These are phyloP conservation scores for Podila epicladia DNA, from an alignment of 192 early-diverging fungal species.

Conservation along the genomic window DNA sequence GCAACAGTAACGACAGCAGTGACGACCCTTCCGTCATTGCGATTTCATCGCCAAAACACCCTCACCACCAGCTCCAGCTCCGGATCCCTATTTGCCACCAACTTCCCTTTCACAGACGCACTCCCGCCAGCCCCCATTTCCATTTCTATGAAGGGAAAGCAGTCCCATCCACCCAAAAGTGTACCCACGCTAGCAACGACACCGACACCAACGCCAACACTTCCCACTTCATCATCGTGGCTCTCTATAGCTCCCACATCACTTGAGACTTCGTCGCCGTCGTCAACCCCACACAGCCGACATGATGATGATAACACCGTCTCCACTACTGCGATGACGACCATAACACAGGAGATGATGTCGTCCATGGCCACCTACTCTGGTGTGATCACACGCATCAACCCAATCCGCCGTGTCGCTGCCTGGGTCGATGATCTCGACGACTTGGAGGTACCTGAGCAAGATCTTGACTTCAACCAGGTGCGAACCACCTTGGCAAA, in stretches of 20 bases:
- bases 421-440: constrained; percentile 48
- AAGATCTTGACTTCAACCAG: constrained; percentile 33
- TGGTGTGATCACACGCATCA: constrained; percentile 42
- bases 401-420: constrained; percentile 40
- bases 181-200: not conserved
- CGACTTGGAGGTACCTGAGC: constrained; percentile 36
- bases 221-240: too few relatives aligned
- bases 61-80: not conserved
- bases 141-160: not conserved
- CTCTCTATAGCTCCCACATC: too few relatives aligned
- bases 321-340: constrained; percentile 12
- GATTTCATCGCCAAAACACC: not conserved
- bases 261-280: too few relatives aligned
- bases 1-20: constrained; percentile 6
- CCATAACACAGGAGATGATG: constrained; percentile 49
- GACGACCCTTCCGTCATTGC: not conserved
- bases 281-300: too few relatives aligned
- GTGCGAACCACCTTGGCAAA: constrained; percentile 33
- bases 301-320: not conserved
- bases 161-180: too few relatives aligned
- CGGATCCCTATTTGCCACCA: not conserved
- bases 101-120: not conserved
- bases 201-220: too few relatives aligned
- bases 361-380: constrained; percentile 35
- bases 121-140: not conserved